Evolutionary conservation across 768 basidiomycete genomes (phyloP).

Genomic region (Suillus cothurnatus): DNA sequence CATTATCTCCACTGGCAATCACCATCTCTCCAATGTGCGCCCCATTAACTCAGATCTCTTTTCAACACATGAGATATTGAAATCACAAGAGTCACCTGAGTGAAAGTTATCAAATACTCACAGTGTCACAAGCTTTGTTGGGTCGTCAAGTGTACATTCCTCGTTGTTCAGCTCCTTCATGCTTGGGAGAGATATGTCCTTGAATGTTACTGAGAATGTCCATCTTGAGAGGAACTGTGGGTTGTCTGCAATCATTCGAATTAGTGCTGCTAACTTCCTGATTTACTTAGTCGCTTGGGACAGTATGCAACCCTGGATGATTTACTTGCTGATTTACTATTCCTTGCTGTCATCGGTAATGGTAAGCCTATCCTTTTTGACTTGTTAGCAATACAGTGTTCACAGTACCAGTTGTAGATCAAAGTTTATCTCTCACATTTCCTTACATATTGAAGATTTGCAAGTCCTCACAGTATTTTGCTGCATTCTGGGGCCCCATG

Average conservation of each 20-base stretch:
- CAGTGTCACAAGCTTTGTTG: constrained; percentile 28
- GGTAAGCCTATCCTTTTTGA: constrained; percentile 45
- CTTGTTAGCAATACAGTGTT: constrained; percentile 12
- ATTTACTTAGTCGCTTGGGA: constrained; percentile 47
- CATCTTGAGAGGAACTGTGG: constrained; percentile 50
- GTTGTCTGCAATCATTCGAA: constrained; percentile 24
- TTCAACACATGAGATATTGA: constrained; percentile 44
- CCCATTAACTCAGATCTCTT: constrained; percentile 56
- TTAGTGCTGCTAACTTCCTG: constrained; percentile 16
- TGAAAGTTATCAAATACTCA: constrained; percentile 33
- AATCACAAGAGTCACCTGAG: constrained; percentile 25
- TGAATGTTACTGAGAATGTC: constrained; percentile 27
- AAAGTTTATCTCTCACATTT: constrained; percentile 77
- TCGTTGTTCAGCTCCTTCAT: constrained; percentile 16
- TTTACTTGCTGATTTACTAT: constrained; percentile 78
- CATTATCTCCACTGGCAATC: constrained; percentile 38
- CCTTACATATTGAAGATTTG: constrained; percentile 82
- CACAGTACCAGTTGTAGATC: constrained; percentile 49
- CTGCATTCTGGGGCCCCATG: too few species aligned
- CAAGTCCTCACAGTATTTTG: constrained; percentile 79
- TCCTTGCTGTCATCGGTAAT: constrained; percentile 82
- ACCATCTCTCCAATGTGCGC: constrained; percentile 54
- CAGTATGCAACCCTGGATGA: constrained; percentile 81
- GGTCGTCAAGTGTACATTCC: constrained; percentile 24
- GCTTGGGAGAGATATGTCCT: constrained; percentile 15